Base-by-base conservation (phyloP, 345 rosid genomes). In the Linum trigynum region DNA sequence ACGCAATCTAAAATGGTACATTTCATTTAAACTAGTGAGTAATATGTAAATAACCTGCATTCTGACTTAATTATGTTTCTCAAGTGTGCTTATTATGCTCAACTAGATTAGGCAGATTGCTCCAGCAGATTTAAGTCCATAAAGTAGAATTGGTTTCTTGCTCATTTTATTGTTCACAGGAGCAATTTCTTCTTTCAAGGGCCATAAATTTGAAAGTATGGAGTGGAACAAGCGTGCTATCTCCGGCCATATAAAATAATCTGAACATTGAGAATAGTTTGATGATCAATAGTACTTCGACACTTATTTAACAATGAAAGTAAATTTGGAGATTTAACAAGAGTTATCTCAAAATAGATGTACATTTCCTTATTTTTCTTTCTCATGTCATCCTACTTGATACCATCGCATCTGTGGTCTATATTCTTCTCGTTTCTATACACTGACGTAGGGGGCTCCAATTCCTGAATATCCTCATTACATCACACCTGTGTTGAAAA, bases 1-100 rank as follows among this genome's bases (percentile, higher is more conserved):
- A 79, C 98, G 45, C 97, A 88, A 59, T 88, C 87, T 59, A 90
- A 90, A 79, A 92, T 92, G 98, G 98, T 92, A 83, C 59, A n/a
- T 15, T 55, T 55, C 23, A 50, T 72, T 42, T n/a, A 57, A 72
- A 55, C 51, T 59, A 23, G 55, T 41, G 32, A 53, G 39, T 55
- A 38, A 37, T 35, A 36, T 35, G 59, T 58, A 53, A 32, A 45
- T 59, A 32, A 12, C 36, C 2, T 12, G 51, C 14, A 45, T 23
- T 61, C 65, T 64, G 10, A 17, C 14, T 65, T 7, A 59, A 7
- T 7, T 58, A 45, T 59, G n/a, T 39, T 59, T 38, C 51, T 39
- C 39, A 39, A 57, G 11, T 56, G 50, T 35, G 17, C 57, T 68
- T 57, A 35, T 64, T 15, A 58, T 64, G 63, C 63, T 57, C 59